Conservation (phyloP, 2,329 filamentous ascomycete genomes). For the Plectosphaerella sp. region DNA sequence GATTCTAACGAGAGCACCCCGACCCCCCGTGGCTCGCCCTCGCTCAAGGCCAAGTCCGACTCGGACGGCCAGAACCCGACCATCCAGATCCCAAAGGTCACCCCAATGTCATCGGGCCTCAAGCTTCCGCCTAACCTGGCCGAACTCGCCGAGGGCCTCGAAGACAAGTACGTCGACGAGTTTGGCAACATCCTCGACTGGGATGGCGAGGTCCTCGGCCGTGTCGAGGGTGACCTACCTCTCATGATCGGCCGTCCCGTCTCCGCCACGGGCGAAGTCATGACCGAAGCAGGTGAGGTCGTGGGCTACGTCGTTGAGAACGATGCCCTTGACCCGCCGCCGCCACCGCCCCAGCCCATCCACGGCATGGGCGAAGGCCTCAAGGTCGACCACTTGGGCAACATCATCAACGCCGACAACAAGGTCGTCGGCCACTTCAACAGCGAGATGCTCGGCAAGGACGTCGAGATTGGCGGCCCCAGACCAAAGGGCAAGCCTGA, state of each 20-base stretch:
- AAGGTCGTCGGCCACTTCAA: conserved; percentile 44
- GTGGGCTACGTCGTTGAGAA: conserved; percentile 40
- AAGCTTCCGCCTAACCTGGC: conserved; percentile 21
- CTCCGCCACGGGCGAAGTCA: conserved; percentile 38
- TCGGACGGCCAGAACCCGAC: conserved; percentile 11
- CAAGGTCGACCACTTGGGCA: conserved; percentile 37
- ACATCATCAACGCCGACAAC: conserved; percentile 40
- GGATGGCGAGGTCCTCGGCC: conserved; percentile 45
- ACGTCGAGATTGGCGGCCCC: conserved; percentile 10
- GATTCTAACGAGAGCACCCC: background rate
- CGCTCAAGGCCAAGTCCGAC: background rate
- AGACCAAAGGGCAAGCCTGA: conserved; percentile 26
- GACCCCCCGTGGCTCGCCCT: background rate
- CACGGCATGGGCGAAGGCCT: conserved; percentile 31
- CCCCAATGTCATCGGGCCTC: conserved; percentile 29
- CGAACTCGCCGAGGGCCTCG: conserved; percentile 34
- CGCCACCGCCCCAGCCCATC: conserved; percentile 20
- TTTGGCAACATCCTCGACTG: conserved; percentile 49
- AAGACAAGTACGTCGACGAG: conserved; percentile 46
- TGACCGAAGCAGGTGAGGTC: conserved; percentile 35
- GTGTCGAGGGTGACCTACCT: conserved; percentile 49
- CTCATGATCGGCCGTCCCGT: conserved; percentile 49
- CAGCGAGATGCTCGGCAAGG: conserved; percentile 16
- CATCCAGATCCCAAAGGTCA: conserved; percentile 34
- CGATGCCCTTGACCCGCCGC: conserved; percentile 20